Evolutionary conservation across 1,284 basidiomycete species (phyloP).

Genomic region (Sanguinoderma infundibulare): DNA sequence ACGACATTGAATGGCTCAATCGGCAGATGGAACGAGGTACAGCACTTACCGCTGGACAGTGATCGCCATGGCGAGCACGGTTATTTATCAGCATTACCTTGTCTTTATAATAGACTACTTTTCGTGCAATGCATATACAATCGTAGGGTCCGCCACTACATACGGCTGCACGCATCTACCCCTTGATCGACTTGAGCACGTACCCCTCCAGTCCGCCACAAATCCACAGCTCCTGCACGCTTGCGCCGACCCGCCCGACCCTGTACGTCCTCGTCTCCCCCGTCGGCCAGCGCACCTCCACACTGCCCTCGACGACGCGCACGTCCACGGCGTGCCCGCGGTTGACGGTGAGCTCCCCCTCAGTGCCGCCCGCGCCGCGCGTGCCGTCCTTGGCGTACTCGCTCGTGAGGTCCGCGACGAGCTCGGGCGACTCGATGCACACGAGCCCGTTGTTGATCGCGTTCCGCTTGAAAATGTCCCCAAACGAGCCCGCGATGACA

Average conservation of each 20-base stretch:
- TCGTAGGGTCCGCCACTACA: no score
- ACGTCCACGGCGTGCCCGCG: conserved; percentile 71
- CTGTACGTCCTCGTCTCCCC: conserved; percentile 61
- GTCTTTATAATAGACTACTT: not conserved
- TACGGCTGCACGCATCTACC: not conserved
- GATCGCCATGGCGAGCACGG: no score
- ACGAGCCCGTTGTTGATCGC: conserved; percentile 99
- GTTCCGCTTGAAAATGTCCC: conserved; percentile 99
- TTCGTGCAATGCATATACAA: not conserved
- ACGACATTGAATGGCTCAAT: no score
- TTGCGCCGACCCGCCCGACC: conserved; percentile 81
- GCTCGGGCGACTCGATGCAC: conserved; percentile 90
- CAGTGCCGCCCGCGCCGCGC: conserved; percentile 76
- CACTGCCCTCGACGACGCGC: conserved; percentile 70
- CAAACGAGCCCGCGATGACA: conserved; percentile 96
- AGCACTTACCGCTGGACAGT: no score
- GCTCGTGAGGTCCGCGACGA: conserved; percentile 85
- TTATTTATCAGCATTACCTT: no score
- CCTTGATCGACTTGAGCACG: conserved; percentile 70
- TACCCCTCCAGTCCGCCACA: conserved; percentile 83
- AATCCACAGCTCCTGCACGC: conserved; percentile 92
- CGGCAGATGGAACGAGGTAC: no score
- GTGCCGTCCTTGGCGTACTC: conserved; percentile 74
- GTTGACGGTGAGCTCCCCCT: conserved; percentile 84
- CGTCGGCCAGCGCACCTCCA: conserved; percentile 54